phyloP scores from a whole-genome alignment of 495 filamentous ascomycete genomes.

The Parathielavia hyrcaniae region DNA sequence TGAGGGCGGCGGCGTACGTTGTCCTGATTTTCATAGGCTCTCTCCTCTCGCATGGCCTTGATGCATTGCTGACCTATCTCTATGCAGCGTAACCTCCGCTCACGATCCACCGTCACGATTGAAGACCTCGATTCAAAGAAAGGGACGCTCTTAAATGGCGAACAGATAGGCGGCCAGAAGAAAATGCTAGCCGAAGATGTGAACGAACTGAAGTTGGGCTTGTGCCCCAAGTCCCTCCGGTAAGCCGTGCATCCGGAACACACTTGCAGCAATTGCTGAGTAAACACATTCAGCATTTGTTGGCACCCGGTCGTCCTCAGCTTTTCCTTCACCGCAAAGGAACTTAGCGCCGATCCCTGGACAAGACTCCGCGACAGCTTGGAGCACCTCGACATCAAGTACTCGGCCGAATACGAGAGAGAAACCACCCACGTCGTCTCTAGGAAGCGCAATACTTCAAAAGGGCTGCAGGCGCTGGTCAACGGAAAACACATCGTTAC shows the following conservation, averaged over 20 bases:
- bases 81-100: conserved; percentile 51
- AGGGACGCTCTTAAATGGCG: conserved; percentile 72
- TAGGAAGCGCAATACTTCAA: conserved; percentile 82
- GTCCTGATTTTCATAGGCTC: background rate
- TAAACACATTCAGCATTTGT: conserved; percentile 50
- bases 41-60: background rate
- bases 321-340: conserved; percentile 73
- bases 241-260: conserved; percentile 21
- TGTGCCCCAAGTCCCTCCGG: conserved; percentile 52
- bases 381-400: conserved; percentile 82
- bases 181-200: conserved; percentile 48
- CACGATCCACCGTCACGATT: conserved; percentile 58
- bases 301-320: conserved; percentile 79
- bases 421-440: conserved; percentile 83
- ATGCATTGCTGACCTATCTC: conserved; percentile 8
- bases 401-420: conserved; percentile 61
- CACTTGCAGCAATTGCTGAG: background rate
- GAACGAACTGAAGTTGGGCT: conserved; percentile 62
- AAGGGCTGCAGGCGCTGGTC: conserved; percentile 80
- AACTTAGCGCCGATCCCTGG: conserved; percentile 63
- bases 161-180: conserved; percentile 53
- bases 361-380: conserved; percentile 57
- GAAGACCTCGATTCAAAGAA: conserved; percentile 68
- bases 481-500: conserved; percentile 77
- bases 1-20: conserved; percentile 63